These are phyloP conservation scores for Chiua sp. DNA, from an alignment of 1,284 basidiomycete species.

Conservation along the genomic window DNA sequence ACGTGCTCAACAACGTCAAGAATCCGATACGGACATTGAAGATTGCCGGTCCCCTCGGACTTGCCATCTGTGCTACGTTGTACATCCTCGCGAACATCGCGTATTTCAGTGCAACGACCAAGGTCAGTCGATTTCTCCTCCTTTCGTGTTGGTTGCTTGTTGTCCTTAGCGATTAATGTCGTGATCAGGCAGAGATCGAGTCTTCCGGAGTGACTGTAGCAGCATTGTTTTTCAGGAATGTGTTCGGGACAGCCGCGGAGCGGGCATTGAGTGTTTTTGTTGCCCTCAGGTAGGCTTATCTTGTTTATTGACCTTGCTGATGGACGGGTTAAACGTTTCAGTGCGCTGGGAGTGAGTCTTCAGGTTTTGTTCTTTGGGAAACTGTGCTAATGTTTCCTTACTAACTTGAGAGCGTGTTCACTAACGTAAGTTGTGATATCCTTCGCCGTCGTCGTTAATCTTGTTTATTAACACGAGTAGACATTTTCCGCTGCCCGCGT, in stretches of 20 bases:
- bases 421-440: conserved; percentile 27
- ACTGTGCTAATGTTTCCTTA: conserved; percentile 14
- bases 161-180: not conserved
- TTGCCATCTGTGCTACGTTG: conserved; percentile 50
- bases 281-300: conserved; percentile 47
- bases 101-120: conserved; percentile 48
- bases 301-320: not conserved
- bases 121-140: conserved; percentile 3
- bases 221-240: conserved; percentile 56
- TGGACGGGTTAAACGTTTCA: conserved; percentile 1
- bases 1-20: conserved; percentile 60
- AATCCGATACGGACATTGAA: conserved; percentile 57
- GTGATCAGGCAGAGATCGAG: conserved; percentile 46
- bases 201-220: conserved; percentile 55
- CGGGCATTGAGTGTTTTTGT: conserved; percentile 56
- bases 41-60: conserved; percentile 58
- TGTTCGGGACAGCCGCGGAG: conserved; percentile 54
- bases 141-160: not conserved
- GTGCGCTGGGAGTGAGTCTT: conserved; percentile 34
- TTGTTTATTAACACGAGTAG: conserved; percentile 25
- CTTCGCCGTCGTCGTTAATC: not conserved
- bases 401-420: conserved; percentile 41
- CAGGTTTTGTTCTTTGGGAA: not conserved
- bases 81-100: conserved; percentile 61
- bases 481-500: conserved; percentile 52